phyloP scores from a whole-genome alignment of 306 rosid genomes.

The Geum urbanum region DNA sequence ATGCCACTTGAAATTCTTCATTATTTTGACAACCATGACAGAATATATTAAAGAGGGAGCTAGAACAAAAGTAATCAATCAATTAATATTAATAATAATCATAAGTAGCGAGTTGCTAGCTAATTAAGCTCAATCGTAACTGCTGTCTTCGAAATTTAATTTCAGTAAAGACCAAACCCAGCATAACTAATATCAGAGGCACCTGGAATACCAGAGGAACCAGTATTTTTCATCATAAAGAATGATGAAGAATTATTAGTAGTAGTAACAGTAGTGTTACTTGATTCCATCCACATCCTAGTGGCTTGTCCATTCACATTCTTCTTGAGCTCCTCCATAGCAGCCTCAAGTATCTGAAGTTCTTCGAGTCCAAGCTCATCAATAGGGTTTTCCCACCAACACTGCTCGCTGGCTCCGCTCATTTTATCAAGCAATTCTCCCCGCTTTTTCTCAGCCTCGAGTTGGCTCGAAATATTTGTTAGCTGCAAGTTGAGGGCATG shows the following conservation, averaged over 20 bases:
- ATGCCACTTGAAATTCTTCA: no score
- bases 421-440: constrained; percentile 45
- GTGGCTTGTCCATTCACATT: constrained; percentile 35
- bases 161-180: no score
- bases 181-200: no score
- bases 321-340: constrained; percentile 52
- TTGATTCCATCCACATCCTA: constrained; percentile 32
- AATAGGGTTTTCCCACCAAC: constrained; percentile 59
- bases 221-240: constrained; percentile 14
- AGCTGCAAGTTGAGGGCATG: constrained; percentile 47
- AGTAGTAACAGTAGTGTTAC: background rate
- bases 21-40: no score
- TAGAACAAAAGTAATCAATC: no score
- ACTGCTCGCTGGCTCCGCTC: constrained; percentile 29
- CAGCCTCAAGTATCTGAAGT: constrained; percentile 31
- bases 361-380: constrained; percentile 43
- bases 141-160: no score
- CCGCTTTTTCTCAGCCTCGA: constrained; percentile 50
- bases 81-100: no score
- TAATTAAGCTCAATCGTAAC: no score
- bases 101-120: no score
- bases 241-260: constrained; percentile 5
- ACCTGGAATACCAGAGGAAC: no score
- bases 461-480: constrained; percentile 31
- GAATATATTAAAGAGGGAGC: no score